phyloP scores from a whole-genome alignment of 257 asterid species.

The Capsicum rhomboideum region DNA sequence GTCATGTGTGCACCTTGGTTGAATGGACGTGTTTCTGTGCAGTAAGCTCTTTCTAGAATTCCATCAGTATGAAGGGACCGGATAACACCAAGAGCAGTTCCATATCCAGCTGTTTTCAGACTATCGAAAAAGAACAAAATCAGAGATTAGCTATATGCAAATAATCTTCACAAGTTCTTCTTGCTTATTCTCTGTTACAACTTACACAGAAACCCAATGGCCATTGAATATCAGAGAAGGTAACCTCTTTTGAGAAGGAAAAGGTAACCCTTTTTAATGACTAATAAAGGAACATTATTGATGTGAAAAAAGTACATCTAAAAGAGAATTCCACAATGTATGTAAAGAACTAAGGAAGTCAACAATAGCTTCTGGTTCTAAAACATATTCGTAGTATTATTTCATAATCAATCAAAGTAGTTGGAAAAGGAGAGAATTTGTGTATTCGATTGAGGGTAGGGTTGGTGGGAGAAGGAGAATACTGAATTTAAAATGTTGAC shows the following conservation, averaged over 20 bases:
- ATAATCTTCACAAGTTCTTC: background rate
- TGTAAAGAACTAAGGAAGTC: background rate
- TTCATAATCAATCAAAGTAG: too few relatives aligned
- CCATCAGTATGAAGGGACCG: slow-evolving; percentile 68
- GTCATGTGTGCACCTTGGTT: slow-evolving; percentile 48
- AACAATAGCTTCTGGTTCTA: background rate
- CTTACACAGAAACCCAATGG: background rate
- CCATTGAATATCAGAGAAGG: background rate
- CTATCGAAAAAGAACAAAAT: slow-evolving; percentile 24
- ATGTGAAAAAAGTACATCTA: background rate
- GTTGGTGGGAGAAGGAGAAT: too few relatives aligned
- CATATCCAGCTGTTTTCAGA: slow-evolving; percentile 92
- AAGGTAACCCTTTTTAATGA: background rate
- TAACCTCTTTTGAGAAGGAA: too few relatives aligned
- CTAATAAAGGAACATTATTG: background rate
- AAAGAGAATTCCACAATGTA: background rate
- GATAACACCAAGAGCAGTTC: slow-evolving; percentile 93
- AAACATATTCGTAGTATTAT: background rate
- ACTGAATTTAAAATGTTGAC: too few relatives aligned
- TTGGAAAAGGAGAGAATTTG: too few relatives aligned
- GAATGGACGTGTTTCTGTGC: slow-evolving; percentile 93
- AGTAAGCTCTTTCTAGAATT: slow-evolving; percentile 69
- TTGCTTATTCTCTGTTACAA: background rate
- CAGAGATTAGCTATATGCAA: background rate
- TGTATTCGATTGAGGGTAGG: too few relatives aligned